Evolutionary conservation across 2,329 filamentous ascomycete species (phyloP).

Genomic region (Botrytis galanthina): DNA sequence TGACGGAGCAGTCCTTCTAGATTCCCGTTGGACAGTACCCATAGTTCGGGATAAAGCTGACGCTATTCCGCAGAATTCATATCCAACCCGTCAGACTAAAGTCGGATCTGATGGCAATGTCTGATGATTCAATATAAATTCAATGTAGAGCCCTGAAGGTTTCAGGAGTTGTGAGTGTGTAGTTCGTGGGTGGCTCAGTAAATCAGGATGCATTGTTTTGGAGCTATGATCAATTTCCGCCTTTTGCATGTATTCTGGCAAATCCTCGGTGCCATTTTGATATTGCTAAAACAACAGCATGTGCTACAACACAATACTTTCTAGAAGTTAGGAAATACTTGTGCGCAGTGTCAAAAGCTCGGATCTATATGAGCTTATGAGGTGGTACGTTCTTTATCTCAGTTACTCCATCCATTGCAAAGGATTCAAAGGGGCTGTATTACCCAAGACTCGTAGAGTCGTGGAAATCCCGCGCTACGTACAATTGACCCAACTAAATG

Average conservation of each 20-base stretch:
- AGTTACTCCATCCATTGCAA: not conserved
- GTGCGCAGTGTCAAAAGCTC: not conserved
- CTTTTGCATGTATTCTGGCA: not conserved
- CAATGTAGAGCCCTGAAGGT: not conserved
- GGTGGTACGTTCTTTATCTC: not conserved
- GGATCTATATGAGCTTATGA: not conserved
- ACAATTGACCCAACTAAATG: not conserved
- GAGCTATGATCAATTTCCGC: conserved; percentile 1
- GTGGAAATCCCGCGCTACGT: not conserved
- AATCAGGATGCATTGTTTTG: not conserved
- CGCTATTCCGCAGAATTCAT: not conserved
- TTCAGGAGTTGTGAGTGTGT: not conserved
- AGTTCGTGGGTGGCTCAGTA: not conserved
- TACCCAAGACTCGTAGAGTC: not conserved
- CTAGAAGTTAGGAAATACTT: not conserved
- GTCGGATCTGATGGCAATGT: not conserved
- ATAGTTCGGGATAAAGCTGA: not conserved
- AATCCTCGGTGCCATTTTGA: conserved; percentile 3
- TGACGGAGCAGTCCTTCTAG: not conserved
- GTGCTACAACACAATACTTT: not conserved
- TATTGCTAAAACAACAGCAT: not conserved
- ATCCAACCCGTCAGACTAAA: not conserved
- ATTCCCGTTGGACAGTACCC: not conserved
- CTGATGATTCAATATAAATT: conserved; percentile 3
- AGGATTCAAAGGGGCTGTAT: not conserved